Percentiles rank a stretch among this genome's conserved stretches.
Conservation (phyloP, 208 protist genomes). For the Wallacemonas sp. region DNA sequence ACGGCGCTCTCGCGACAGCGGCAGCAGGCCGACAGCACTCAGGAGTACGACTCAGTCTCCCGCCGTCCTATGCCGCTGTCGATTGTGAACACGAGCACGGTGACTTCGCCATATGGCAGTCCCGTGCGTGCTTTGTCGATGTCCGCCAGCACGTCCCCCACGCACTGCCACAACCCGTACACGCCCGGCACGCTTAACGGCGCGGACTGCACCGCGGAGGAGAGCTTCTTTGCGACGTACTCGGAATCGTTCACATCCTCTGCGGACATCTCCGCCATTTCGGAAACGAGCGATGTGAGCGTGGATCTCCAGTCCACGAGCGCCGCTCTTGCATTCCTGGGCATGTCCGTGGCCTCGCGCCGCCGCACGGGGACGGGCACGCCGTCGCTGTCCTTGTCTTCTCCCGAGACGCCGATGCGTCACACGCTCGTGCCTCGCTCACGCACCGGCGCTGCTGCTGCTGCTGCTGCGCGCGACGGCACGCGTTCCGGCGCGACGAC, state of each 20-base stretch:
- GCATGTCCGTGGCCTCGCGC: background rate
- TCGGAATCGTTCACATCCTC: conserved; percentile 16
- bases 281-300: conserved; percentile 2
- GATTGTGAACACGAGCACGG: background rate
- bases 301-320: background rate
- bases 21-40: background rate
- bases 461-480: background rate
- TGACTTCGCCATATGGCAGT: background rate
- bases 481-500: background rate
- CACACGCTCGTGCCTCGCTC: background rate
- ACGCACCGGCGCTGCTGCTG: background rate
- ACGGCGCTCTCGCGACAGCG: conserved; percentile 1
- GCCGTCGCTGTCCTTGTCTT: background rate
- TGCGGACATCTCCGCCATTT: conserved; percentile 10
- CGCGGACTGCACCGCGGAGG: conserved; percentile 30
- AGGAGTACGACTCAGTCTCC: background rate
- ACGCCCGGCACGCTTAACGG: conserved; percentile 28
- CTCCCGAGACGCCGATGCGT: background rate
- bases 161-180: conserved; percentile 57
- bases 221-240: conserved; percentile 69
- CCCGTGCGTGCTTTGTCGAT: background rate
- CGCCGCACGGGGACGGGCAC: background rate
- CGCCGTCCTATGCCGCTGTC: background rate
- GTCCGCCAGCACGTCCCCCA: conserved; percentile 6
- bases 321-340: background rate